phyloP scores from a whole-genome alignment of 2,329 filamentous ascomycete genomes.

The Fusarium pilosicola region DNA sequence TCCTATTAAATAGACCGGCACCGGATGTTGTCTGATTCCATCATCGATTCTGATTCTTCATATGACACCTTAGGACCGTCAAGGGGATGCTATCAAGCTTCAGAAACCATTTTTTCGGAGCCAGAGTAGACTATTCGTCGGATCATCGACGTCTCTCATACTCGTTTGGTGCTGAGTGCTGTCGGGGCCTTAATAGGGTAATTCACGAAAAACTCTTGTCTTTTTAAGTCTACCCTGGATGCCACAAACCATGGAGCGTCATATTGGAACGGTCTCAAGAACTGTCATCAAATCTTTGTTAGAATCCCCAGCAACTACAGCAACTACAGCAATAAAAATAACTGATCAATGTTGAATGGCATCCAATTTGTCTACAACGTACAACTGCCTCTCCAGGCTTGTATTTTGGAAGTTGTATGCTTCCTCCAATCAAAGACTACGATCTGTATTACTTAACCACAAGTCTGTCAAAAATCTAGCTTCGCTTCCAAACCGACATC shows the following conservation, averaged over 20 bases:
- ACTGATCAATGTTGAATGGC: not conserved
- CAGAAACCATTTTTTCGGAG: not conserved
- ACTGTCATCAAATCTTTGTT: too few species aligned
- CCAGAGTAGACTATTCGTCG: not conserved
- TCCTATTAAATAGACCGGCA: too few species aligned
- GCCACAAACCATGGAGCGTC: not conserved
- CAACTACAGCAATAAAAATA: not conserved
- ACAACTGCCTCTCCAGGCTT: not conserved
- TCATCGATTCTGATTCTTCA: fast-evolving
- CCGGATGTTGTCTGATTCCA: too few species aligned
- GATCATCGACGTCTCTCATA: not conserved
- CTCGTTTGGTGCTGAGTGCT: not conserved
- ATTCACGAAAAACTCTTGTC: too few species aligned
- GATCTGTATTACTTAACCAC: not conserved
- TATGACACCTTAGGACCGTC: fast-evolving
- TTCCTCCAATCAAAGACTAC: not conserved
- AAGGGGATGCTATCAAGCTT: not conserved
- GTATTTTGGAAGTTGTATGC: not conserved
- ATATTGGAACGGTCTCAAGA: not conserved
- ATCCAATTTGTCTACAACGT: not conserved
- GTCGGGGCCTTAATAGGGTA: too few species aligned
- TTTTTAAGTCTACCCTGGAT: not conserved
- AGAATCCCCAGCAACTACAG: not conserved
- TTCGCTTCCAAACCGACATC: not conserved
- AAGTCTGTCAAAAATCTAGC: not conserved